These are phyloP conservation scores for Cyphellophora europaea DNA, from an alignment of 2,329 filamentous ascomycete genomes.

Conservation along the genomic window DNA sequence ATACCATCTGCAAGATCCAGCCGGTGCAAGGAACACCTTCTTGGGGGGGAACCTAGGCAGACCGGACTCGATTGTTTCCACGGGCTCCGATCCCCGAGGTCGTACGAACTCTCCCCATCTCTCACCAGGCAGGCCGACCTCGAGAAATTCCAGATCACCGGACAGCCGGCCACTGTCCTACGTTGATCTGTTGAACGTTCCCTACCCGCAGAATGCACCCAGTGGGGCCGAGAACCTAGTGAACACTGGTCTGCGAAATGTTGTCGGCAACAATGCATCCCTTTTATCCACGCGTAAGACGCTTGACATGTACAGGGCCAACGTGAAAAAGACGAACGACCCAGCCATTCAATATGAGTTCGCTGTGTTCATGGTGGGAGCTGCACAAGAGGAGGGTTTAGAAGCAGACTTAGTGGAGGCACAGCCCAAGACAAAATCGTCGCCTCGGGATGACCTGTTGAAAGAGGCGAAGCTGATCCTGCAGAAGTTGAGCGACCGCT, in stretches of 20 bases:
- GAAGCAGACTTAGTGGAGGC: slow-evolving; percentile 26
- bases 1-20: slow-evolving; percentile 38
- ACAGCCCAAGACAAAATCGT: slow-evolving; percentile 33
- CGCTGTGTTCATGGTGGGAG: slow-evolving; percentile 84
- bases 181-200: slow-evolving; percentile 54
- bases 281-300: slow-evolving; percentile 87
- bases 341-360: slow-evolving; percentile 90
- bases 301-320: slow-evolving; percentile 92
- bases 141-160: slow-evolving; percentile 44
- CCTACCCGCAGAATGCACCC: slow-evolving; percentile 71
- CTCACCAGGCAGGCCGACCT: slow-evolving; percentile 42
- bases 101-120: slow-evolving; percentile 46
- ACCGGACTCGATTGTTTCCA: slow-evolving; percentile 68
- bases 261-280: slow-evolving; percentile 81
- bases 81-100: slow-evolving; percentile 61
- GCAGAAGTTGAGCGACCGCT: slow-evolving; percentile 72
- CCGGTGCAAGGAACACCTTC: slow-evolving; percentile 38
- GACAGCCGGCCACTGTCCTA: slow-evolving; percentile 51
- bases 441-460: slow-evolving; percentile 55
- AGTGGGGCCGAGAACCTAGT: slow-evolving; percentile 55
- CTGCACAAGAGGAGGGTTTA: slow-evolving; percentile 68
- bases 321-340: slow-evolving; percentile 95
- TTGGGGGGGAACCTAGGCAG: slow-evolving; percentile 53
- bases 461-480: slow-evolving; percentile 84
- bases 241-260: slow-evolving; percentile 69